Percentiles rank a stretch among this genome's conserved stretches.
Conservation (phyloP, 1,284 basidiomycete genomes). For the Golubevia pallescens region DNA sequence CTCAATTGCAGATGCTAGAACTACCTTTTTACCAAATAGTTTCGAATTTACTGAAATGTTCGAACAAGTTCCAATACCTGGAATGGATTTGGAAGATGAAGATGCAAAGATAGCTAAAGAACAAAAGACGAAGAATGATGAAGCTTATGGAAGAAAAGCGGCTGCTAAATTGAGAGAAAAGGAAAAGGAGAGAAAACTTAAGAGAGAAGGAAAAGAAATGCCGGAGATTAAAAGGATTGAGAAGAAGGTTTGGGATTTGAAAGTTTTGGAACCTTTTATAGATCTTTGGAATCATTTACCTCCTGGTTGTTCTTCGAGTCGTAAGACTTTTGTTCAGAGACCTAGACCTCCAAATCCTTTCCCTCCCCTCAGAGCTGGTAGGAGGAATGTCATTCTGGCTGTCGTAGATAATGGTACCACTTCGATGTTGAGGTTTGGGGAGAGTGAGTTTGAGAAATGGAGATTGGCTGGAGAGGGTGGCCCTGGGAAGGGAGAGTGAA, state of each 20-base stretch:
- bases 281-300: conserved; percentile 11
- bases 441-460: conserved; percentile 83
- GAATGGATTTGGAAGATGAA: conserved; percentile 11
- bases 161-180: conserved; percentile 14
- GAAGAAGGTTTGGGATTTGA: no score
- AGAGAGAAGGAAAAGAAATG: conserved; percentile 14
- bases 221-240: conserved; percentile 4
- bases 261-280: conserved; percentile 3
- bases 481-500: no score
- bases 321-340: not conserved
- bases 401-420: conserved; percentile 87
- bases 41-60: conserved; percentile 43
- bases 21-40: conserved; percentile 21
- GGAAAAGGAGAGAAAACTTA: conserved; percentile 19
- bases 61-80: conserved; percentile 37
- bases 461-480: no score
- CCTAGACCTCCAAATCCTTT: conserved; percentile 48
- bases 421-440: conserved; percentile 85
- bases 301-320: not conserved
- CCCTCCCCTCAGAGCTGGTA: conserved; percentile 76
- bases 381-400: conserved; percentile 82
- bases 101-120: conserved; percentile 11
- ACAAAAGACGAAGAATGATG: conserved; percentile 7
- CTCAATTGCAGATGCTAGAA: conserved; percentile 69
- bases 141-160: conserved; percentile 17